Evolutionary conservation across 306 rosid species (phyloP).

Genomic region (Dryas alaskensis): DNA sequence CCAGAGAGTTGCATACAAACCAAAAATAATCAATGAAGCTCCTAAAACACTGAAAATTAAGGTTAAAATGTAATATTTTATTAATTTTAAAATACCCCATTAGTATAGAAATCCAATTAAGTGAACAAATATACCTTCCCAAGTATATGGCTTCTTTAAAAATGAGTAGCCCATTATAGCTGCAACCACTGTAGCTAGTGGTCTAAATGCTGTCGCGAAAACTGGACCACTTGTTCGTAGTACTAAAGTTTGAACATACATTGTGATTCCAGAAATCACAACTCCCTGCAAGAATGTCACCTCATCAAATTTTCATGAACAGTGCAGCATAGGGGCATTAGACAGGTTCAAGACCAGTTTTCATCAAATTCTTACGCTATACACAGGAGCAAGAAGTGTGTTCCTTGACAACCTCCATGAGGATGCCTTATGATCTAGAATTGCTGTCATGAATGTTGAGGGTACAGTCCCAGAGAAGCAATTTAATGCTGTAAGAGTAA

Average conservation of each 20-base stretch:
- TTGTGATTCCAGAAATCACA: constrained; percentile 11
- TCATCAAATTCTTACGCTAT: constrained; percentile 1
- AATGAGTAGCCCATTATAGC: constrained; percentile 19
- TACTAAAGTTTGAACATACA: constrained; percentile 18
- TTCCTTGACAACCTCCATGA: constrained; percentile 30
- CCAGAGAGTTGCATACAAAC: constrained; percentile 27
- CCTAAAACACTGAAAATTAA: constrained; percentile 18
- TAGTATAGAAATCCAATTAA: background rate
- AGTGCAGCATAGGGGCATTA: background rate
- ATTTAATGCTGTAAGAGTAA: constrained; percentile 14
- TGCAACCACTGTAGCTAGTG: constrained; percentile 9
- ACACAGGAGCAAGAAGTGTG: constrained; percentile 26
- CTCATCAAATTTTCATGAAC: background rate
- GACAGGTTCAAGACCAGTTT: background rate
- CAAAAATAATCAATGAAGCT: constrained; percentile 19
- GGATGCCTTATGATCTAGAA: constrained; percentile 30
- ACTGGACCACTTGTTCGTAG: constrained; percentile 27
- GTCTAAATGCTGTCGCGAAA: constrained; percentile 30
- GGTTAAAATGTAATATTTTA: background rate
- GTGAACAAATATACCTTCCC: constrained; percentile 19
- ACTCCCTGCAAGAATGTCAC: constrained; percentile 22
- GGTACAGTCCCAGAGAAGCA: constrained; percentile 24
- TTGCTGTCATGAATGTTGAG: constrained; percentile 16
- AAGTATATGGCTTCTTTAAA: constrained; percentile 27
- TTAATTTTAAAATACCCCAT: no score